Percentiles rank a stretch among this genome's conserved stretches.
Evolutionary conservation across 768 basidiomycete genomes (phyloP).

Genomic region (Auricularia sp.): DNA sequence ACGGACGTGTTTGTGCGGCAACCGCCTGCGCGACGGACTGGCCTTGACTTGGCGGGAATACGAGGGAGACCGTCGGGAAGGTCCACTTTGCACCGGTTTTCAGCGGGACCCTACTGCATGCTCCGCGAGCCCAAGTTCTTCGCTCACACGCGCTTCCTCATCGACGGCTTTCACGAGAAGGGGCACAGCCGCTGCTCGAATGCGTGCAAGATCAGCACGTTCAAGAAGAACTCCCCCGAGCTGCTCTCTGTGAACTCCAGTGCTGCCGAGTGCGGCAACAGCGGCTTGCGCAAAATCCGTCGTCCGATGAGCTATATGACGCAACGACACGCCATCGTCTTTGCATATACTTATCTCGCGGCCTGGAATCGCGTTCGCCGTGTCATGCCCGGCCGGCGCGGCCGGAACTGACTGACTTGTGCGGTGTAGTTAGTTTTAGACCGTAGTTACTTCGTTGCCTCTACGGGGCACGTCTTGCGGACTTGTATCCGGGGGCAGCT

Average conservation of each 20-base stretch:
- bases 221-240: slow-evolving; percentile 17
- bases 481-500: too few relatives aligned
- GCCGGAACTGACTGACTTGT: too few relatives aligned
- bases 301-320: slow-evolving; percentile 23
- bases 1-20: not conserved
- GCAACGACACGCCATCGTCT: slow-evolving; percentile 18
- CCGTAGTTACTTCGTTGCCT: too few relatives aligned
- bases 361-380: too few relatives aligned
- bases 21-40: not conserved
- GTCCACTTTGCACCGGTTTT: not conserved
- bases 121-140: slow-evolving; percentile 21
- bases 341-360: slow-evolving; percentile 13
- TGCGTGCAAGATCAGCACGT: slow-evolving; percentile 19
- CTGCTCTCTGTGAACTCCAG: slow-evolving; percentile 22
- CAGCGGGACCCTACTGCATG: slow-evolving; percentile 23
- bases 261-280: slow-evolving; percentile 27
- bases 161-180: slow-evolving; percentile 24
- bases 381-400: too few relatives aligned
- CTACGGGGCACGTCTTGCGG: too few relatives aligned
- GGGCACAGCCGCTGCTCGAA: slow-evolving; percentile 25
- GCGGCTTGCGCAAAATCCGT: slow-evolving; percentile 16
- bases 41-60: not conserved
- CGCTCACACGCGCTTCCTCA: slow-evolving; percentile 21
- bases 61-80: not conserved
- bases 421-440: too few relatives aligned